Evolutionary conservation across 2,329 filamentous ascomycete species (phyloP).

Genomic region (Pezicula neosporulosa): DNA sequence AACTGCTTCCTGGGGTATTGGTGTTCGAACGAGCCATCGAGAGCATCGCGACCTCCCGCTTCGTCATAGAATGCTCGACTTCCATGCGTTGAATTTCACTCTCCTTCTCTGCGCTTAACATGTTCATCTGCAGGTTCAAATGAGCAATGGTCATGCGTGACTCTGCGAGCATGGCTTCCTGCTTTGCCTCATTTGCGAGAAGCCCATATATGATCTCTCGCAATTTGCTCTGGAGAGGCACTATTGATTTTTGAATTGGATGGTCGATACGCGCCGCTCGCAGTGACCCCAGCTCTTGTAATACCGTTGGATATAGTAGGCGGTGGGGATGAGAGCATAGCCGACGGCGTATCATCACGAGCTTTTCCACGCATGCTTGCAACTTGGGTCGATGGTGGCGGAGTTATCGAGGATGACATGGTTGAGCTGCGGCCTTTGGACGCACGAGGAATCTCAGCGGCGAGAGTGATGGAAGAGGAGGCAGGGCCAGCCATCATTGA

Average conservation of each 20-base stretch:
- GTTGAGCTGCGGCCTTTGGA: conserved; percentile 12
- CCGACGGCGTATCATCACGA: background rate
- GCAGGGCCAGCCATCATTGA: conserved; percentile 19
- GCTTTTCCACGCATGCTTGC: conserved; percentile 23
- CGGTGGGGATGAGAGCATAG: conserved; percentile 24
- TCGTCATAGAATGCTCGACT: conserved; percentile 90
- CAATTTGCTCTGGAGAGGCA: conserved; percentile 51
- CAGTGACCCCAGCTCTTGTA: conserved; percentile 12
- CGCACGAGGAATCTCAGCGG: too few relatives aligned
- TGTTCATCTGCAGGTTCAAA: conserved; percentile 84
- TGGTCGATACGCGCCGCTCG: conserved; percentile 27
- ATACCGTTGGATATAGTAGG: conserved; percentile 20
- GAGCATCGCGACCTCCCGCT: conserved; percentile 81
- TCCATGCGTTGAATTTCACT: conserved; percentile 83
- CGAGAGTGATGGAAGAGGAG: conserved; percentile 30
- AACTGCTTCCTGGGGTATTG: conserved; percentile 30
- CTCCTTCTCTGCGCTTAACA: conserved; percentile 78
- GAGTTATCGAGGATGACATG: conserved; percentile 47
- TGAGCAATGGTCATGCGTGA: conserved; percentile 83
- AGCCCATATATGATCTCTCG: conserved; percentile 51
- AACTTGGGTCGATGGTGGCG: conserved; percentile 59
- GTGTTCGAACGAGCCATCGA: background rate
- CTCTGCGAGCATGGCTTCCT: conserved; percentile 48
- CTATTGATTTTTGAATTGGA: conserved; percentile 46
- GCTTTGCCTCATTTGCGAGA: conserved; percentile 52